Evolutionary conservation across 345 rosid genomes (phyloP).

Genomic region (Eucalyptus sp.): DNA sequence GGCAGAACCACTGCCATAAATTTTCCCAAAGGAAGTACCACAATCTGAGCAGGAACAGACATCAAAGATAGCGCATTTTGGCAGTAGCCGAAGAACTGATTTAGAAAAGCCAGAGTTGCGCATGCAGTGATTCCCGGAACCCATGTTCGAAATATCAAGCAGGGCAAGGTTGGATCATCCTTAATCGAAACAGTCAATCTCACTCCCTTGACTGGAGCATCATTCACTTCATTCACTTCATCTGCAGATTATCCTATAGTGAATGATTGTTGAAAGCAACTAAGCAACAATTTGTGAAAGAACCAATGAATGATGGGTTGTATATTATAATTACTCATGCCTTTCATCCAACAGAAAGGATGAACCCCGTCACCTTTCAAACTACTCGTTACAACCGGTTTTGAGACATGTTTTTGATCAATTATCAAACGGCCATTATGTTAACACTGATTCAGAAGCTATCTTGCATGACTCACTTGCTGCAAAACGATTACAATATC

Average conservation of each 20-base stretch:
- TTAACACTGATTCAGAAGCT: not conserved
- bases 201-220: slow-evolving; percentile 35
- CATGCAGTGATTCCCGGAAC: slow-evolving; percentile 19
- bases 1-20: slow-evolving; percentile 30
- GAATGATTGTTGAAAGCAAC: not conserved
- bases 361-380: not conserved
- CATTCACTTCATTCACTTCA: slow-evolving; percentile 21
- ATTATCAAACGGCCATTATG: not conserved
- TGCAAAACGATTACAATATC: not conserved
- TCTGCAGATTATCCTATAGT: not conserved
- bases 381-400: not conserved
- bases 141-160: slow-evolving; percentile 39
- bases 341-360: not conserved
- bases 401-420: not conserved
- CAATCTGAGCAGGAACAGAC: slow-evolving; percentile 26
- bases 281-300: not conserved
- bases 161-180: slow-evolving; percentile 32
- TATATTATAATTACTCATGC: not conserved
- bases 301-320: not conserved
- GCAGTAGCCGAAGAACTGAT: slow-evolving; percentile 35
- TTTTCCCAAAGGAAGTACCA: slow-evolving; percentile 16
- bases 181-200: slow-evolving; percentile 25
- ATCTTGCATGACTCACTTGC: not conserved
- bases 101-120: slow-evolving; percentile 14
- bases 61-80: slow-evolving; percentile 14